phyloP scores from a whole-genome alignment of 352 stramenopile genomes.

The Phytopythium kandeliae region DNA sequence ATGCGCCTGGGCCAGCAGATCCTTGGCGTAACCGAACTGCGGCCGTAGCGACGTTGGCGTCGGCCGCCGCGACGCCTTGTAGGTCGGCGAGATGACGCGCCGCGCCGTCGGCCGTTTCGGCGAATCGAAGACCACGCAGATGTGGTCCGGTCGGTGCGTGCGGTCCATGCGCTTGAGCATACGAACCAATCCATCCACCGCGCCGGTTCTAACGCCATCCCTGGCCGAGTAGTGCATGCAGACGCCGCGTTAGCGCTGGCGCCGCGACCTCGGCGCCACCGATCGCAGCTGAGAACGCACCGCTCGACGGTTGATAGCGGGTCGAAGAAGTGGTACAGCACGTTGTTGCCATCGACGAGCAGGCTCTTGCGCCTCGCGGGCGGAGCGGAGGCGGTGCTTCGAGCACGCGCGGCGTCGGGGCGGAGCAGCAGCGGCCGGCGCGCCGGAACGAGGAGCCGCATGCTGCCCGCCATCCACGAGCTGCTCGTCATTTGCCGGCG shows the following conservation, averaged over 20 bases:
- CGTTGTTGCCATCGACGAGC: slow-evolving; percentile 63
- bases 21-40: slow-evolving; percentile 39
- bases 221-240: slow-evolving; percentile 11
- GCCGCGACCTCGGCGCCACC: too few relatives aligned
- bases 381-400: neutral
- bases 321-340: slow-evolving; percentile 57
- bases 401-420: too few relatives aligned
- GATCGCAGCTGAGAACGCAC: slow-evolving; percentile 11
- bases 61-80: slow-evolving; percentile 37
- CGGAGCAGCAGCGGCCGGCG: neutral
- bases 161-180: slow-evolving; percentile 43
- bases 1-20: slow-evolving; percentile 15
- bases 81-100: slow-evolving; percentile 40
- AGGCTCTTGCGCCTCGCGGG: slow-evolving; percentile 30
- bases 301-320: slow-evolving; percentile 22
- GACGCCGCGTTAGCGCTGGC: too few relatives aligned
- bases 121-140: slow-evolving; percentile 62
- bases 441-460: too few relatives aligned
- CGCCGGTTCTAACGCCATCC: slow-evolving; percentile 29
- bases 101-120: slow-evolving; percentile 32
- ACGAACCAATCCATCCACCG: slow-evolving; percentile 35
- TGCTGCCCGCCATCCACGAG: slow-evolving; percentile 5
- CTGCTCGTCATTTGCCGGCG: neutral
- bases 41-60: slow-evolving; percentile 28
- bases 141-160: slow-evolving; percentile 35